Base-by-base conservation (phyloP, 2,329 filamentous ascomycete species). In the Fusarium tuaranense region DNA sequence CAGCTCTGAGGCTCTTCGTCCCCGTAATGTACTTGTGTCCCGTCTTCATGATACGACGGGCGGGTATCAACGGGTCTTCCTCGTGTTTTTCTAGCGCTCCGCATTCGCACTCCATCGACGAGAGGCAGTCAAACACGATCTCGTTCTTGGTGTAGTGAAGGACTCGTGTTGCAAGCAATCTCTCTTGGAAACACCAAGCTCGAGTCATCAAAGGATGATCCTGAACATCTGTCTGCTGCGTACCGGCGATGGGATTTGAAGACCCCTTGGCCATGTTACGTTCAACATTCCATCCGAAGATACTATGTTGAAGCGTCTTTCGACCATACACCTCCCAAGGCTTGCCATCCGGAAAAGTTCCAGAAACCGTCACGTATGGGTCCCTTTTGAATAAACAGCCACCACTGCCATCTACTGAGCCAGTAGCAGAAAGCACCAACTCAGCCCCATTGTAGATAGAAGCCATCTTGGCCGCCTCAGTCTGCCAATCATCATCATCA, bases 131-230 rank as follows among this genome's bases (percentile, higher is more conserved):
- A 9, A 79, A 79, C 3, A 79, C 55, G 13, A 78, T 63, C 63
- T 80, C 79, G 8, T 68, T 53, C 10, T 73, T 73, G 6, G 74
- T 79, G n/a, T 80, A 82, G 39, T 82, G 80, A 1, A 82, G 68
- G 1, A 80, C 71, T 0, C 79, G 55, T 1, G 78, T 76, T 0
- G 80, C 78, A 5, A 82, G 36, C 0, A 80, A 44, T 3, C 81
- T 76, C 16, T 82, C 81, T 2, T 82, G 80, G 5, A 81, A 78
- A 3, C 76, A 77, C 81, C 80, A 82, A 0, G 76, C 80, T 2
- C 80, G 71, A 3, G 68, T 71, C 68, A 77, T 67, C 2, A 80
- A 14, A 1, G 76, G 77, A 14, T 75, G 67, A 12, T 71, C 65
- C 5, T 68, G 41, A 4, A 74, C 53, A 13, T 71, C 68, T 3